phyloP scores from a whole-genome alignment of 2,329 filamentous ascomycete genomes.

The Teratosphaeria nubilosa region DNA sequence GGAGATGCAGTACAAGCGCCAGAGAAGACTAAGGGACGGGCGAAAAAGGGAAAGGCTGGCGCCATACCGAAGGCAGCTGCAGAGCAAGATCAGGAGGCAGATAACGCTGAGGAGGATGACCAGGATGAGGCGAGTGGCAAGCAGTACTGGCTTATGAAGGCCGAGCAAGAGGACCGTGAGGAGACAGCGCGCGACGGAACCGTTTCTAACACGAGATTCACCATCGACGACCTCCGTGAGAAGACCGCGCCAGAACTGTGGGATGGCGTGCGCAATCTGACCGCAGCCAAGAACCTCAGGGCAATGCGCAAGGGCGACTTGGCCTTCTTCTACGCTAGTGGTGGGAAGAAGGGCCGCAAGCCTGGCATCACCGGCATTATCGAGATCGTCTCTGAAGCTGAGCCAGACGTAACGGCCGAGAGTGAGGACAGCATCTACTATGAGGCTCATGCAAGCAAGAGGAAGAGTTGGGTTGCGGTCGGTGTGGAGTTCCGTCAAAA shows the following conservation, averaged over 20 bases:
- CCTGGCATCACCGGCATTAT: conserved; percentile 59
- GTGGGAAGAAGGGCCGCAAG: conserved; percentile 56
- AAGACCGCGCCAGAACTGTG: conserved; percentile 72
- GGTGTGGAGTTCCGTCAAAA: conserved; percentile 81
- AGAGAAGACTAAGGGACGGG: neutral
- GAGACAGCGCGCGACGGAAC: conserved; percentile 61
- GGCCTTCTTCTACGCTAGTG: conserved; percentile 96
- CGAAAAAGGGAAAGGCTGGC: neutral
- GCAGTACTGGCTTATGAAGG: conserved; percentile 41
- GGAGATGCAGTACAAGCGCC: conserved; percentile 8
- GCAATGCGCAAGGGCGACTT: conserved; percentile 85
- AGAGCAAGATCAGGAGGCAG: neutral
- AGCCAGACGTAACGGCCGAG: conserved; percentile 65
- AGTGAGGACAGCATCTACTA: conserved; percentile 69
- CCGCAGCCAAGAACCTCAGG: conserved; percentile 78
- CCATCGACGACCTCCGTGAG: conserved; percentile 75
- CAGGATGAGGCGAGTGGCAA: conserved; percentile 6
- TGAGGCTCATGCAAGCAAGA: conserved; percentile 60
- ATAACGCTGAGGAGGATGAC: neutral
- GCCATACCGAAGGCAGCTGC: conserved; percentile 9
- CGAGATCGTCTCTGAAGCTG: conserved; percentile 75
- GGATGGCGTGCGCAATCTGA: conserved; percentile 55
- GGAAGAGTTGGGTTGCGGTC: conserved; percentile 63
- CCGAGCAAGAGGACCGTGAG: conserved; percentile 70
- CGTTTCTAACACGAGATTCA: conserved; percentile 80